Evolutionary conservation across 106 monocot genomes (phyloP), one percentile per base, ranked within the genome.

Genomic region (Acanthochlamys bracteata): DNA sequence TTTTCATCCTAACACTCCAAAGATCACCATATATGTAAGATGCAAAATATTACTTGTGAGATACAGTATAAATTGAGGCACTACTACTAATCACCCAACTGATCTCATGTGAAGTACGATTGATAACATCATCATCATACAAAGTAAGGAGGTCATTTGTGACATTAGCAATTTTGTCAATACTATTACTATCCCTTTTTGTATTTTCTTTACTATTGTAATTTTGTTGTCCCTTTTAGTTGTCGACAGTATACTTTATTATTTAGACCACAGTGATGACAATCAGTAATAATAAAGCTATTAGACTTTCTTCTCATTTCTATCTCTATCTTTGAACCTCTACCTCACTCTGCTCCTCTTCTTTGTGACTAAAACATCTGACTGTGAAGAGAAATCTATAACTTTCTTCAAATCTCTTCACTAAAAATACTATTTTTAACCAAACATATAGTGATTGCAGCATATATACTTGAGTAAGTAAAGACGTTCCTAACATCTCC

Each of bases 361-460:
- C 20, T 55, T 10, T 20, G 55, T 55, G 3, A 55, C 10, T 4
- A 55, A 22, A 1, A 22, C 55, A 2, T 55, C 55, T 55, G 20
- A 51, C 55, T 59, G 2, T 0, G 20, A 24, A 7, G 14, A 24
- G 8, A 25, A 21, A 27, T 1, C 26, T 13, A 17, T 43, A 47
- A 59, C 53, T 53, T 66, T 71, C 53, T 55, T 55, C 55, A 15
- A 7, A 22, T 55, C 55, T 55, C 55, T 20, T 55, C 55, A 55
- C 21, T 55, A 0, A 55, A 20, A 19, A 21, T 10, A 55, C 6
- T 21, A 24, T 62, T n/a, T n/a, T 61, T 45, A 54, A 9, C 49
- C 9, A 49, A 14, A 14, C 10, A 1, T 1, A 49, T 14, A 49
- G 9, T 14, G 17, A 49, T 17, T 1, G 10, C 49, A 49, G 6